Evolutionary conservation across 1,284 basidiomycete genomes (phyloP).

Genomic region (Schizophyllum commune): DNA sequence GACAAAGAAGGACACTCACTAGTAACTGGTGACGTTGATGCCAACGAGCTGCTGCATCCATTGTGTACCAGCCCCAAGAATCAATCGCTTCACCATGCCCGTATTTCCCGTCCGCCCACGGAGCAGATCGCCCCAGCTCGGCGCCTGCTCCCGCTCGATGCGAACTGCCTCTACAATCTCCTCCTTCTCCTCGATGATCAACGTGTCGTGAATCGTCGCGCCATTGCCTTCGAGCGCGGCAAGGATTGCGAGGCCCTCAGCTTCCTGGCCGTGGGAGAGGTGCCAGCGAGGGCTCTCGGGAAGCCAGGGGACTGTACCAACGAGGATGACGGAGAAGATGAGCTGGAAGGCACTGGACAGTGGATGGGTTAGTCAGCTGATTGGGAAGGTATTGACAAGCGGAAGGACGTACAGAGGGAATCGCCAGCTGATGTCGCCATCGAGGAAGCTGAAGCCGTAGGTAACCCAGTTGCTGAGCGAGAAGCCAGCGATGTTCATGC

Average conservation of each 20-base stretch:
- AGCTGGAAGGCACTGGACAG: slow-evolving; percentile 53
- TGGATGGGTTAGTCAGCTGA: not conserved
- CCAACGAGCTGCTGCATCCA: slow-evolving; percentile 70
- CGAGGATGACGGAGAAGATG: slow-evolving; percentile 53
- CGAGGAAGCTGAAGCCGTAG: slow-evolving; percentile 39
- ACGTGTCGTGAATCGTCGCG: slow-evolving; percentile 24
- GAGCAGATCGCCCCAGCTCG: slow-evolving; percentile 32
- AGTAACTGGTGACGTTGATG: slow-evolving; percentile 68
- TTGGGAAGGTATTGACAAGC: not conserved
- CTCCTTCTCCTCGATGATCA: slow-evolving; percentile 27
- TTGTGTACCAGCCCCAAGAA: slow-evolving; percentile 51
- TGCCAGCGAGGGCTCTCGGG: slow-evolving; percentile 68
- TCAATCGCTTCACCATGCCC: slow-evolving; percentile 41
- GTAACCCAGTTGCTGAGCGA: slow-evolving; percentile 41
- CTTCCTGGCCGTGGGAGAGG: slow-evolving; percentile 32
- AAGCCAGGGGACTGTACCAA: slow-evolving; percentile 50
- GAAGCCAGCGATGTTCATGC: slow-evolving; percentile 40
- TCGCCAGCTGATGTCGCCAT: slow-evolving; percentile 48
- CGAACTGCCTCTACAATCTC: slow-evolving; percentile 35
- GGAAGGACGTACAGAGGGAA: slow-evolving; percentile 31
- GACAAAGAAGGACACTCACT: slow-evolving; percentile 19
- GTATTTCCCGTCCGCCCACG: slow-evolving; percentile 31
- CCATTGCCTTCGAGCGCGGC: slow-evolving; percentile 32
- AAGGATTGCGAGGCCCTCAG: slow-evolving; percentile 31
- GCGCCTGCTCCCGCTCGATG: slow-evolving; percentile 31